A percentile compares a stretch with the other conserved stretches of the same genome.
phyloP scores from a whole-genome alignment of 2,329 filamentous ascomycete species.

The Fusarium pseudonygamai region DNA sequence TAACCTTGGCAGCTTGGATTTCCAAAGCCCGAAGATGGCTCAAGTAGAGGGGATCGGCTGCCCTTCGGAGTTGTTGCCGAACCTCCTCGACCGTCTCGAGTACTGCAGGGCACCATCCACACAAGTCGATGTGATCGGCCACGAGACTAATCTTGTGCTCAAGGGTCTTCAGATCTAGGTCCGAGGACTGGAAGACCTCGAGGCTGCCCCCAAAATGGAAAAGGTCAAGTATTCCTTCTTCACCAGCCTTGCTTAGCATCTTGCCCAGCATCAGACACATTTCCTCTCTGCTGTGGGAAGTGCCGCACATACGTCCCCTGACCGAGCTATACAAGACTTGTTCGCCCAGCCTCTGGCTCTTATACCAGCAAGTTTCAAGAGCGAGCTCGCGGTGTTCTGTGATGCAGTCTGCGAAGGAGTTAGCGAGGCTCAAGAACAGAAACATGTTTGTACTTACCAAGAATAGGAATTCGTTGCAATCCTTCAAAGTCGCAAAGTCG shows the following conservation, averaged over 20 bases:
- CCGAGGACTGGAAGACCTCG: background rate
- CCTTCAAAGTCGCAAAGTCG: background rate
- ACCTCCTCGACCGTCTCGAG: background rate
- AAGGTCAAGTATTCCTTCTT: slow-evolving; percentile 13
- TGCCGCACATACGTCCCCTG: background rate
- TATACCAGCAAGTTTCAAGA: slow-evolving; percentile 5
- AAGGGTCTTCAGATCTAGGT: background rate
- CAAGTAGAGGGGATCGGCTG: slow-evolving; percentile 9
- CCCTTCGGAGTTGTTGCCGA: background rate
- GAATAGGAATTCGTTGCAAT: slow-evolving; percentile 7
- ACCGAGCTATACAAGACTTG: background rate
- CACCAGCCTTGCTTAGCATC: slow-evolving; percentile 17
- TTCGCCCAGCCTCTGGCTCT: slow-evolving; percentile 15
- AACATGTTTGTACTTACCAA: background rate
- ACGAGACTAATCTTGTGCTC: slow-evolving; percentile 9
- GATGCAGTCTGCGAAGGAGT: slow-evolving; percentile 11
- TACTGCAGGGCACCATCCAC: slow-evolving; percentile 1
- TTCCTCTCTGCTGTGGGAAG: background rate
- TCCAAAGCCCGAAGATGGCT: slow-evolving; percentile 1
- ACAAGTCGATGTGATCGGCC: slow-evolving; percentile 8
- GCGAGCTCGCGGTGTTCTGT: slow-evolving; percentile 10
- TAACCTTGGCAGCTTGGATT: slow-evolving; percentile 7
- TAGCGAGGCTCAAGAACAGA: background rate
- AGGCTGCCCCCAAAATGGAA: background rate
- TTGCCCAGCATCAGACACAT: slow-evolving; percentile 17